Evolutionary conservation across 2,329 filamentous ascomycete species (phyloP), one percentile per base, ranked within the genome.

Genomic region (Curvularia verruculosa): DNA sequence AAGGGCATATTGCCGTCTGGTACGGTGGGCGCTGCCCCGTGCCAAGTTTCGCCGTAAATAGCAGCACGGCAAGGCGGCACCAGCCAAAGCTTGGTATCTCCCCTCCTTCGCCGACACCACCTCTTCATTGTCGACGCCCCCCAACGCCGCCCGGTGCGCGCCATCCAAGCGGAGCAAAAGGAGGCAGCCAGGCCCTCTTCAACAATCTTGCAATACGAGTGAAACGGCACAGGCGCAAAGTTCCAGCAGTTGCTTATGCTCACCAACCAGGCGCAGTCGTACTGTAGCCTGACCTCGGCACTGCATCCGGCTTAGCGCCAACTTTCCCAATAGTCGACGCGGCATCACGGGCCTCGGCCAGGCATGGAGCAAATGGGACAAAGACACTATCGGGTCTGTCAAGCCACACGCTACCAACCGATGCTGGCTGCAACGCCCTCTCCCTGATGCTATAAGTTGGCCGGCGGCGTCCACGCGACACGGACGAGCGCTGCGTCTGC

Each of bases 401-500:
- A 37, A 49, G 46, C 46, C 46, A 49, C 46, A 39, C 34, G 21
- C 21, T 49, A 49, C 46, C 2, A 28, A 39, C 34, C 21, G 46
- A 26, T 48, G 44, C 19, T 34, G 12, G 28, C 29, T 47, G 29
- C 44, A 23, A 47, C 28, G 28, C 18, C 31, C 46, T 49, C 46
- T 37, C 23, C 46, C 34, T 10, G 26, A 37, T 15, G 21, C 46
- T 49, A 49, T 49, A 49, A 49, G 34, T 12, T 49, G 34, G 15
- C 23, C 31, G 12, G 31, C 23, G 15, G 26, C 21, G 46, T 8
- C 46, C 34, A n/a, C 23, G 31, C 34, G 19, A 28, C 31, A 13
- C 15, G 21, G 18, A 23, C 43, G 43, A 31, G n/a, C n/a, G 43
- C 26, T 13, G 21, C 9, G 23, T 19, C 29, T 39, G 34, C 31